Base-by-base conservation (phyloP, 352 stramenopile species). In the Phytophthora aleatoria region DNA sequence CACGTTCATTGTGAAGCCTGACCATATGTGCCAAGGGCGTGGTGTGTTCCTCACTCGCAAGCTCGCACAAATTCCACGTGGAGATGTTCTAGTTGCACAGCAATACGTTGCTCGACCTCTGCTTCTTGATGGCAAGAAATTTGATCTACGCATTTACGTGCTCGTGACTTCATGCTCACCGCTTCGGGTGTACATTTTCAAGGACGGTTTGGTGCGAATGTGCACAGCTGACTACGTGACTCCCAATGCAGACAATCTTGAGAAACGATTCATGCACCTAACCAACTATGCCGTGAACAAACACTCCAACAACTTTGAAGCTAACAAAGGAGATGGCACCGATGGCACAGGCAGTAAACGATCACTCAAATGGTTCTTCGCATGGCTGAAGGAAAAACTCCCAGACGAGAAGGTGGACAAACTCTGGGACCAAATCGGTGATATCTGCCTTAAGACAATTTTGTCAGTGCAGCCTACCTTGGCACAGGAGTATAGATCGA, bases 1-100 rank as follows among this genome's bases (percentile, higher is more conserved):
- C 41, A 97, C 93, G 3, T 99, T 97, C 58, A 99, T 99, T 55
- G 78, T 99, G 38, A 99, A 99, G 50, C 97, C 97, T 2, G 92
- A 94, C 49, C 82, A 94, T 68, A 89, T 76, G 51, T 94, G 87
- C 50, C 87, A 96, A 62, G 88, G 95, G 13, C 90, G 94, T 35
- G 96, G 96, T 4, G 98, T 99, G 28, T 99, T 98, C 61, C 77
- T 99, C 10, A 99, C 94, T 8, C 87, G 90, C 36, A 88, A 91
- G 8, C 61, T 98, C 15, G 79, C 95, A 20, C 83, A 98, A 44
- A 90, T 99, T 36, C 91, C 94, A 49, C 74, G 83, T 16, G 77
- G 81, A 26, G 91, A 97, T 24, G 83, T 95, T 26, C 81, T 96
- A 33, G 89, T 97, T 26, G 90, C 87, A 10, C 87, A 97, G 54